Percentiles rank a stretch among this genome's conserved stretches.
These are phyloP conservation scores for Strobilomyces echinocephalus DNA, from an alignment of 768 basidiomycete genomes.

Conservation along the genomic window DNA sequence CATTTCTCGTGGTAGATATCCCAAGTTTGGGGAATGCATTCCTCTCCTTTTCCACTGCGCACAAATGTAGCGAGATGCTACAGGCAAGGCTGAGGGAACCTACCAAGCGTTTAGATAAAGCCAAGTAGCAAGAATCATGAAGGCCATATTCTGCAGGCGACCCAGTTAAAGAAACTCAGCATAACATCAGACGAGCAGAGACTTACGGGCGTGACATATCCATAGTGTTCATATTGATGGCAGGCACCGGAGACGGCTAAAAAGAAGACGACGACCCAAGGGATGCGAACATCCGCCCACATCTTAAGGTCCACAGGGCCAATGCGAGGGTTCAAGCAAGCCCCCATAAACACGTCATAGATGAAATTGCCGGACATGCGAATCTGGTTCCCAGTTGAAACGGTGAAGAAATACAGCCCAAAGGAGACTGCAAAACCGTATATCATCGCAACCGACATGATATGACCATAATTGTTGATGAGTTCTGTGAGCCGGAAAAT, in stretches of 20 bases:
- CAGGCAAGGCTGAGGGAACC: conserved; percentile 9
- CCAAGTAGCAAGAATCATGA: conserved; percentile 94
- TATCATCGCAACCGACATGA: conserved; percentile 95
- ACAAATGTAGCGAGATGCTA: not conserved
- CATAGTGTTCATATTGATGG: conserved; percentile 91
- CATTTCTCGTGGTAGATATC: conserved; percentile 99
- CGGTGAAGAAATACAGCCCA: conserved; percentile 73
- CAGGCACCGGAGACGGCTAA: conserved; percentile 87
- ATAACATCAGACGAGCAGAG: not conserved
- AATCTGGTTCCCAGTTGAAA: conserved; percentile 73
- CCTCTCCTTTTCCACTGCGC: conserved; percentile 81
- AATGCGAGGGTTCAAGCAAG: conserved; percentile 87
- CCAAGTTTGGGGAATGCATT: conserved; percentile 96
- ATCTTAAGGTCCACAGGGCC: conserved; percentile 93
- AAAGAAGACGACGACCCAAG: conserved; percentile 95
- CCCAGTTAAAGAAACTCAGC: not conserved
- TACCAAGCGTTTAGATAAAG: conserved; percentile 96
- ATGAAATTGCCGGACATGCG: conserved; percentile 92
- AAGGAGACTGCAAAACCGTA: conserved; percentile 81
- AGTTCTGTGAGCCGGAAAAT: conserved; percentile 91
- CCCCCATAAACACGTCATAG: conserved; percentile 98
- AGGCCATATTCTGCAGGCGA: conserved; percentile 76
- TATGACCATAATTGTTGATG: conserved; percentile 91
- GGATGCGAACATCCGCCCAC: conserved; percentile 97
- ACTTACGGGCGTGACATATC: conserved; percentile 86